phyloP scores from a whole-genome alignment of 1,139 yeast species.

The Suhomyces terraborum region DNA sequence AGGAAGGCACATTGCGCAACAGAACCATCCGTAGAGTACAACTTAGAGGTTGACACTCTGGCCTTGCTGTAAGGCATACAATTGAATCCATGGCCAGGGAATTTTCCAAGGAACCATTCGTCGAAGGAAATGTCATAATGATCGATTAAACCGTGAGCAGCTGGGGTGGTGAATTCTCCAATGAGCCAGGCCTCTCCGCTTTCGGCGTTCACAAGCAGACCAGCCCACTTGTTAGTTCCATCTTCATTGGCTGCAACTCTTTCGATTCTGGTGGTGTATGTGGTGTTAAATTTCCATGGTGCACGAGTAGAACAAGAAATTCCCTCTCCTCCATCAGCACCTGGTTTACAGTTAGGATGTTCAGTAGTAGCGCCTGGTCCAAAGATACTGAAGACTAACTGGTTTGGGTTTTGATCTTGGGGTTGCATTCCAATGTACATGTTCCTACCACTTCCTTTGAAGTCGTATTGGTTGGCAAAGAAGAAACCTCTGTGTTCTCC shows the following conservation, averaged over 20 bases:
- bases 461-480: too few species aligned
- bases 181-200: not conserved
- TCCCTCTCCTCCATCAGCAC: not conserved
- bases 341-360: not conserved
- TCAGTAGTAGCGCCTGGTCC: not conserved
- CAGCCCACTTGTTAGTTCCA: not conserved
- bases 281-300: not conserved
- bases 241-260: not conserved
- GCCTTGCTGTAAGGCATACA: not conserved
- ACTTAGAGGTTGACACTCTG: not conserved
- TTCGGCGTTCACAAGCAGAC: too few species aligned
- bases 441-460: too few species aligned
- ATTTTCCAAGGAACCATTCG: not conserved
- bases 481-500: too few species aligned
- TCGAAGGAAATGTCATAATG: not conserved
- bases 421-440: too few species aligned
- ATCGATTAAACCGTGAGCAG: not conserved
- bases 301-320: not conserved
- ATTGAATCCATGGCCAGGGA: not conserved
- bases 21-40: too few species aligned
- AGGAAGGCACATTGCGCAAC: too few species aligned
- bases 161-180: not conserved
- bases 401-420: too few species aligned
- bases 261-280: not conserved
- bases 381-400: too few species aligned